phyloP scores from a whole-genome alignment of 2,329 filamentous ascomycete species.

The Phaeosphaeria sp. region DNA sequence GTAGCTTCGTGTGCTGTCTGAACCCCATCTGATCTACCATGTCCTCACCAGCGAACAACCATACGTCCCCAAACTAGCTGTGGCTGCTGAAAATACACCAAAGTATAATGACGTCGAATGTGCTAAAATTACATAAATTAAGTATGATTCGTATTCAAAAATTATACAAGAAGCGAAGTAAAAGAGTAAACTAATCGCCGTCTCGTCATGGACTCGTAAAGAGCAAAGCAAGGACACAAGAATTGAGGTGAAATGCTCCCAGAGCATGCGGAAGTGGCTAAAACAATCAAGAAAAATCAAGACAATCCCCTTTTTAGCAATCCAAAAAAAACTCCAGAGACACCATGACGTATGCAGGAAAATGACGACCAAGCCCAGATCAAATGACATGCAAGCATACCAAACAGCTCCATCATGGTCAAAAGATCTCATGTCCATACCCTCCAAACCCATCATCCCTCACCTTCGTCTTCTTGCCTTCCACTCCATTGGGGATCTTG shows the following conservation, averaged over 20 bases:
- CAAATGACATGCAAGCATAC: too few relatives aligned
- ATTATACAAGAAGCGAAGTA: conserved; percentile 2
- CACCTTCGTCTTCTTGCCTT: conserved; percentile 25
- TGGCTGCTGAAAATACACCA: too few relatives aligned
- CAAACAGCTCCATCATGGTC: conserved; percentile 3
- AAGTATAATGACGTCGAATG: too few relatives aligned
- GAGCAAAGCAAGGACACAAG: background rate
- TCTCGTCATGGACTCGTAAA: background rate
- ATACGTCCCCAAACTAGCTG: too few relatives aligned
- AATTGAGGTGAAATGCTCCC: background rate
- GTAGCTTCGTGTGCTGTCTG: too few relatives aligned
- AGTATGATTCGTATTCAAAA: background rate
- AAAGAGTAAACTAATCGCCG: background rate
- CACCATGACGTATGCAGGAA: background rate
- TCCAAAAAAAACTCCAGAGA: background rate
- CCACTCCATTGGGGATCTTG: conserved; percentile 27
- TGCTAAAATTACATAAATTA: background rate
- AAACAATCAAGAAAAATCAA: background rate
- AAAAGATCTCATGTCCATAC: conserved; percentile 47
- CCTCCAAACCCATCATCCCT: conserved; percentile 42
- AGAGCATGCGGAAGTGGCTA: background rate
- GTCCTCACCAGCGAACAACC: too few relatives aligned
- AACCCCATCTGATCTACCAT: too few relatives aligned
- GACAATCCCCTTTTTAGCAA: background rate
- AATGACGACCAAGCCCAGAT: too few relatives aligned